Base-by-base conservation (phyloP, 2,329 filamentous ascomycete species). In the Diaporthe sp. region DNA sequence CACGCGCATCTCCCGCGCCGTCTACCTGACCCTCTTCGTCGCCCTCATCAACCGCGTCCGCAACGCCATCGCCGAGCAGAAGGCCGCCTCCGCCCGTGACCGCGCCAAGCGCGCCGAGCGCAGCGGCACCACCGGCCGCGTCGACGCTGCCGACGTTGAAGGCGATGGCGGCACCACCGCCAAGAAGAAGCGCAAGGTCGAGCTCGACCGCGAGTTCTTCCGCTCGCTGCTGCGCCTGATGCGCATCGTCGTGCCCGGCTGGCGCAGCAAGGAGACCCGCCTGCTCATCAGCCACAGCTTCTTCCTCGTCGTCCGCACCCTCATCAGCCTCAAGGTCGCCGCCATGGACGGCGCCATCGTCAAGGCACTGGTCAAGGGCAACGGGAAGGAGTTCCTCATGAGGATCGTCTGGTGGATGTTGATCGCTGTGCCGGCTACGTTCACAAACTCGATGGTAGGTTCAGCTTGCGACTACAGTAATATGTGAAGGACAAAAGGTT, bases 361-460 rank as follows among this genome's bases (percentile, higher is more conserved):
- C 75, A 98, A 97, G 85, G 96, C 92, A 78, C 87, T 99, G 74
- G 96, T 99, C 61, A 93, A 95, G 84, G 97, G 97, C 2, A 97
- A 93, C 79, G 97, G 96, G 22, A 94, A 92, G 83, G 95, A 98
- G 78, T 99, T 99, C 79, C 82, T 98, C 80, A 92, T 93, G 79
- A 92, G 95, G 0, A 92, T 99, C 79, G 91, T 97, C 8, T 98
- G 96, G 95, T 99, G 97, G 97, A 99, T 99, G 97, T 84, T 96
- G 73, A 97, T 99, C 78, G 96, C 97, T 37, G 90, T 99, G 22
- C 97, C 97, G 13, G 97, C 97, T 1, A 98, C 97, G 0, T 98
- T 98, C 83, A 99, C 97, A 55, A 99, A 99, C 84, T 98, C 96
- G 0, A 99, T 99, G 97, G 94, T 97, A 84, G 84, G 91, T 83